Evolutionary conservation across 179 eudicot genomes (phyloP), one percentile per base, ranked within the genome.

Genomic region (Heliamphora pulchella): DNA sequence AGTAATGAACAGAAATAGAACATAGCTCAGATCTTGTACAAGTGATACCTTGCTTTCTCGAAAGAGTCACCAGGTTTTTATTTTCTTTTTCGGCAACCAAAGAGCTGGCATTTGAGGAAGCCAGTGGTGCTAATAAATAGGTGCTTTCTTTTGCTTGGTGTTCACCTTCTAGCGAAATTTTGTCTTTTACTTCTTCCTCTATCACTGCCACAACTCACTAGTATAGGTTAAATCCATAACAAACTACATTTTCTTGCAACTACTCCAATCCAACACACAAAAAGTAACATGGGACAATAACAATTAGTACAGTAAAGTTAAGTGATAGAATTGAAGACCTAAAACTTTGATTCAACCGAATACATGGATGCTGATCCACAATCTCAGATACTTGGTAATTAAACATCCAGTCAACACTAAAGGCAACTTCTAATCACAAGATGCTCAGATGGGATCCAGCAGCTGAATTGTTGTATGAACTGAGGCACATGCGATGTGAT

Each of bases 1-100:
- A 15, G 50, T 13, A 17, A 74, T 55, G n/a, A 51, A 2, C 31
- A 13, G 4, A 51, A 20, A 73, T 5, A 73, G 13, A 22, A 73
- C 46, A 73, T 13, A 73, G 46, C 10, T 20, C n/a, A 46, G 8
- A 41, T 73, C 46, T 22, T 73, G 76, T 39, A 31, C 61, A 15
- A 22, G 57, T 11, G n/a, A 53, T 77, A 71, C 80, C 77, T 70
- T 74, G 79, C 69, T 20, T 39, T 62, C 13, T 48, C 5, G 41
- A 7, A 31, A 5, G 57, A 55, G 50, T 22, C 14, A 58, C 39
- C 74, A 73, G 47, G 59, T 55, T 72, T 74, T 57, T 22, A 18
- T 59, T 8, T 44, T 3, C 47, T 53, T 74, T 13, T 0, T 13
- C 66, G 14, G 10, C 9, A 18, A 2, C 39, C n/a, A 50, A 58